These are phyloP conservation scores for Lophiostoma macrostomum DNA, from an alignment of 495 filamentous ascomycete species.

Conservation along the genomic window DNA sequence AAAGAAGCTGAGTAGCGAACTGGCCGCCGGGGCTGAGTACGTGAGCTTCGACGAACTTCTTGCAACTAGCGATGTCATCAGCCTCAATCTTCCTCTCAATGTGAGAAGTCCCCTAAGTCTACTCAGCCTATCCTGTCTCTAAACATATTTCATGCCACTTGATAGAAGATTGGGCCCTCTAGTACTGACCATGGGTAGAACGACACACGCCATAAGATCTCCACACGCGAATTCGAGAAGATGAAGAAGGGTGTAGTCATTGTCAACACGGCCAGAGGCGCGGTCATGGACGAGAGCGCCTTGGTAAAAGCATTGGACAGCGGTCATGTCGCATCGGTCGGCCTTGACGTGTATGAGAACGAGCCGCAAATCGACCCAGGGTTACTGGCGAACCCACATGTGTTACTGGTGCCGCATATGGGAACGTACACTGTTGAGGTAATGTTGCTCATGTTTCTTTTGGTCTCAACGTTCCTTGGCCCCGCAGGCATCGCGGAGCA, in stretches of 20 bases:
- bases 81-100: slow-evolving; percentile 73
- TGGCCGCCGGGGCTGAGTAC: slow-evolving; percentile 60
- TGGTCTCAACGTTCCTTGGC: neutral
- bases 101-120: slow-evolving; percentile 48
- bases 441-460: slow-evolving; percentile 17
- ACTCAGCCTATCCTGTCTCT: too few species aligned
- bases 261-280: slow-evolving; percentile 68
- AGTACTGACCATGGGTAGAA: slow-evolving; percentile 36
- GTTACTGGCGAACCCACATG: slow-evolving; percentile 56
- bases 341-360: slow-evolving; percentile 68
- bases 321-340: slow-evolving; percentile 59
- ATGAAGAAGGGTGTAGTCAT: slow-evolving; percentile 73
- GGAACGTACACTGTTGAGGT: slow-evolving; percentile 66
- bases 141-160: too few species aligned
- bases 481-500: neutral
- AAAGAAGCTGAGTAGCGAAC: slow-evolving; percentile 50
- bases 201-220: slow-evolving; percentile 65
- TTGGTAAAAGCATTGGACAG: slow-evolving; percentile 60
- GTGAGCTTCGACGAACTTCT: slow-evolving; percentile 68
- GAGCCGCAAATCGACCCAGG: slow-evolving; percentile 65
- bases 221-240: slow-evolving; percentile 56
- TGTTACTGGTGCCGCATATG: slow-evolving; percentile 66
- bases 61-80: slow-evolving; percentile 65
- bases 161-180: too few species aligned
- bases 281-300: slow-evolving; percentile 69